A percentile compares a stretch with the other conserved stretches of the same genome.
phyloP scores from a whole-genome alignment of 1,139 yeast species.

The Nakaseomyces nivariensis region DNA sequence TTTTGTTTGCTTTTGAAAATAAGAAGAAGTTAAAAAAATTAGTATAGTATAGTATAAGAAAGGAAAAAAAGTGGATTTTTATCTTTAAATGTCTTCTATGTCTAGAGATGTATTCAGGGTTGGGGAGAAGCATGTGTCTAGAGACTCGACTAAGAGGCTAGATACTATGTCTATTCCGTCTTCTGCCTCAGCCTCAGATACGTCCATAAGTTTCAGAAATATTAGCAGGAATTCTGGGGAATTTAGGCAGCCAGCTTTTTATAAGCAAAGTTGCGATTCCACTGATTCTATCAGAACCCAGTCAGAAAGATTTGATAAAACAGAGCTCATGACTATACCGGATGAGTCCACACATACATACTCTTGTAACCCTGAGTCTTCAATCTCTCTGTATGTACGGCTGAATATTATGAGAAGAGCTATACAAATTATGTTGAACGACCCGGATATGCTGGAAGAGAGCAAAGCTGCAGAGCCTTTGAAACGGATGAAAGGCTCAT shows the following conservation, averaged over 20 bases:
- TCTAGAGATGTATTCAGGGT: constrained; percentile 10
- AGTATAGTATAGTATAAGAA: not conserved
- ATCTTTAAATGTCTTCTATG: constrained; percentile 5
- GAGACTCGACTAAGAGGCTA: constrained; percentile 4
- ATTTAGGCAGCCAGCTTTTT: not conserved
- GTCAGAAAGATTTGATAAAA: constrained; percentile 12
- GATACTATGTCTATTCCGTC: constrained; percentile 5
- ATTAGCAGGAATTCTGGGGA: not conserved
- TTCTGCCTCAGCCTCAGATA: constrained; percentile 3
- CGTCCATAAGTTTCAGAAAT: not conserved
- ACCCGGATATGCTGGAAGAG: constrained; percentile 20
- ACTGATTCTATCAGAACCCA: constrained; percentile 11
- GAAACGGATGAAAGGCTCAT: not conserved
- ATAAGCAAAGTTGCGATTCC: constrained; percentile 1
- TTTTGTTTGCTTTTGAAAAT: too few relatives aligned
- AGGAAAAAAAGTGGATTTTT: not conserved
- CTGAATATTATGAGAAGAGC: constrained; percentile 67
- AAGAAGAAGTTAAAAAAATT: too few relatives aligned
- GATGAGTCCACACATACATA: constrained; percentile 77
- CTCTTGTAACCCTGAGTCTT: constrained; percentile 74
- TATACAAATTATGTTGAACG: constrained; percentile 42
- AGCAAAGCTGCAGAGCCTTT: constrained; percentile 1
- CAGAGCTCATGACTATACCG: constrained; percentile 48
- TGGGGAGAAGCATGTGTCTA: constrained; percentile 11
- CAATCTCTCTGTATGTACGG: constrained; percentile 68